Evolutionary conservation across 345 rosid species (phyloP).

Genomic region (Lepidium aucheri): DNA sequence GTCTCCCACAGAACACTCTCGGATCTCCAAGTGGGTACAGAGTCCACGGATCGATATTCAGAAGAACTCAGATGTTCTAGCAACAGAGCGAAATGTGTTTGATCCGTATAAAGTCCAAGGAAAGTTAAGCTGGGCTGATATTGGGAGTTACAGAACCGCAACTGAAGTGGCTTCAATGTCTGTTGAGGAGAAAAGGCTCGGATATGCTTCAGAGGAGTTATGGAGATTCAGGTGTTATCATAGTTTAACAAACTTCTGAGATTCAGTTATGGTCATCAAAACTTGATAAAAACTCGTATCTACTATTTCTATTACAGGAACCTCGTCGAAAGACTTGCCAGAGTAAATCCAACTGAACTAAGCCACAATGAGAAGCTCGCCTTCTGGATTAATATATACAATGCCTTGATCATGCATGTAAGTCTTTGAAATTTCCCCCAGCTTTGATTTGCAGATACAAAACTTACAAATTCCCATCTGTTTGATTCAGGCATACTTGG

Average conservation of each 20-base stretch:
- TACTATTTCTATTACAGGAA: slow-evolving; percentile 34
- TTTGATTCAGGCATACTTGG: slow-evolving; percentile 71
- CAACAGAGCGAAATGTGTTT: slow-evolving; percentile 15
- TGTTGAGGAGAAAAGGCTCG: slow-evolving; percentile 28
- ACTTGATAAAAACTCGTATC: slow-evolving; percentile 2
- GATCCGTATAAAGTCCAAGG: slow-evolving; percentile 28
- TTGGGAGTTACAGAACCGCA: slow-evolving; percentile 27
- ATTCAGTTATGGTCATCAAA: not conserved
- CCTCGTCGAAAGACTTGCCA: slow-evolving; percentile 82
- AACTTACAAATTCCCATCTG: not conserved
- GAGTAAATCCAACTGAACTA: slow-evolving; percentile 68
- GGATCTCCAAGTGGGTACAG: slow-evolving; percentile 29
- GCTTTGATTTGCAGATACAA: not conserved
- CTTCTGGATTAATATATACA: slow-evolving; percentile 93
- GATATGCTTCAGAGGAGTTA: slow-evolving; percentile 33
- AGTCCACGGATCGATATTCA: slow-evolving; percentile 26
- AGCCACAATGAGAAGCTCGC: slow-evolving; percentile 81
- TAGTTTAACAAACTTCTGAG: not conserved
- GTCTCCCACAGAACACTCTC: slow-evolving; percentile 29
- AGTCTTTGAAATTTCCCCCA: not conserved
- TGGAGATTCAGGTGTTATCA: slow-evolving; percentile 27
- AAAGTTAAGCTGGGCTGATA: slow-evolving; percentile 26
- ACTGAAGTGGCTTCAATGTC: slow-evolving; percentile 34
- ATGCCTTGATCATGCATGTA: slow-evolving; percentile 97
- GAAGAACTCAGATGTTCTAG: slow-evolving; percentile 24